Evolutionary conservation across 768 basidiomycete genomes (phyloP).

Genomic region (Scleroderma citrinum): DNA sequence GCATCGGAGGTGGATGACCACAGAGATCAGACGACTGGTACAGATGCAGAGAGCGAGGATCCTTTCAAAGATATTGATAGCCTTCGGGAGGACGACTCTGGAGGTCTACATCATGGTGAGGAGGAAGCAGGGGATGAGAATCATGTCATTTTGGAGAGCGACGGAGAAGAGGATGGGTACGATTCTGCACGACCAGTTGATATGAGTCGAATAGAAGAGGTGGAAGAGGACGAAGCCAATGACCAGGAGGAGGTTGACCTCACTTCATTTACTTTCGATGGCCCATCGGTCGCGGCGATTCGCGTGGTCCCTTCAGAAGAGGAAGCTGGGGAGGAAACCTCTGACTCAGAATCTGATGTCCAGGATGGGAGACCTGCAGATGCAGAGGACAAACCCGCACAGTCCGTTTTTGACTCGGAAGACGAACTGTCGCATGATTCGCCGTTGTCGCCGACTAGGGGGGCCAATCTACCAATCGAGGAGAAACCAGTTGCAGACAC

Average conservation of each 20-base stretch:
- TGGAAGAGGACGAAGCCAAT: slow-evolving; percentile 38
- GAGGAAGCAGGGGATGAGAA: not conserved
- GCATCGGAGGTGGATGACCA: slow-evolving; percentile 26
- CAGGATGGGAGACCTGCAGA: slow-evolving; percentile 12
- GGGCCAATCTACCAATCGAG: not conserved
- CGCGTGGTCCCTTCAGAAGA: slow-evolving; percentile 41
- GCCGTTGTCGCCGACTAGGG: not conserved
- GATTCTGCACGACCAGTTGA: slow-evolving; percentile 8
- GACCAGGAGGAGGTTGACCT: slow-evolving; percentile 66
- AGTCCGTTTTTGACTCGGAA: slow-evolving; percentile 26
- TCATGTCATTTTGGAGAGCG: slow-evolving; percentile 11
- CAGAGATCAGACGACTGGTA: slow-evolving; percentile 24
- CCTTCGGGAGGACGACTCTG: slow-evolving; percentile 55
- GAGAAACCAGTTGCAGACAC: slow-evolving; percentile 16
- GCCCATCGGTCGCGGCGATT: slow-evolving; percentile 45
- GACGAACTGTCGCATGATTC: slow-evolving; percentile 30
- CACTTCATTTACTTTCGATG: slow-evolving; percentile 70
- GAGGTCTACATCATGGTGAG: slow-evolving; percentile 14
- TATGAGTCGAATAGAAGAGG: slow-evolving; percentile 41
- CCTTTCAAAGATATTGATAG: slow-evolving; percentile 92
- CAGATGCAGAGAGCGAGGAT: slow-evolving; percentile 66
- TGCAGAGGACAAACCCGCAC: slow-evolving; percentile 6
- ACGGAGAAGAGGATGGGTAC: slow-evolving; percentile 11
- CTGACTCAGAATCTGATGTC: slow-evolving; percentile 31
- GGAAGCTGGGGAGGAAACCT: slow-evolving; percentile 35